Percentiles rank a stretch among this genome's conserved stretches.
Evolutionary conservation across 768 basidiomycete genomes (phyloP).

Genomic region (Tricholoma terreum): DNA sequence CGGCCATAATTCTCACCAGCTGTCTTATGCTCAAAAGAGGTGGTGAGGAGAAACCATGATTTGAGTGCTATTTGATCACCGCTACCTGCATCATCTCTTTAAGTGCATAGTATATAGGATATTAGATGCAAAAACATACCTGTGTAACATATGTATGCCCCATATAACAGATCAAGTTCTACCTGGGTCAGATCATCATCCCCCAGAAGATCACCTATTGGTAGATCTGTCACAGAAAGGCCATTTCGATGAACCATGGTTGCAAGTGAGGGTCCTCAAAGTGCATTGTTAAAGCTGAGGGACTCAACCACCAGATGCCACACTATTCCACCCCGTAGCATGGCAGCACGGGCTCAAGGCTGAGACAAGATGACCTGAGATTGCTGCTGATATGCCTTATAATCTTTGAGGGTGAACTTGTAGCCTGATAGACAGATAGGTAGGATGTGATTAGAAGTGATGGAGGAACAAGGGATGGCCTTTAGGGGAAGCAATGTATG

Average conservation of each 20-base stretch:
- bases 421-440: neutral
- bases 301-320: slow-evolving; percentile 6
- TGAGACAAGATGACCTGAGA: neutral
- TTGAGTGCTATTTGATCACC: neutral
- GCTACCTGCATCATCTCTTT: too few relatives aligned
- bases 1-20: too few relatives aligned
- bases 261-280: slow-evolving; percentile 14
- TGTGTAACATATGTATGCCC: too few relatives aligned
- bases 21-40: too few relatives aligned
- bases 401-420: slow-evolving; percentile 7
- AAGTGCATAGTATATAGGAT: too few relatives aligned
- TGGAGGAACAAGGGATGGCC: neutral
- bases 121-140: too few relatives aligned
- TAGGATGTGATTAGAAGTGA: neutral
- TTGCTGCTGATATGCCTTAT: slow-evolving; percentile 4
- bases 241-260: neutral
- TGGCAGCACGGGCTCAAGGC: slow-evolving; percentile 5
- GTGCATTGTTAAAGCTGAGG: slow-evolving; percentile 7
- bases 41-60: slow-evolving; percentile 21
- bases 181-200: slow-evolving; percentile 14
- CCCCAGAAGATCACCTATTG: slow-evolving; percentile 1
- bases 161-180: slow-evolving; percentile 14
- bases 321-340: too few relatives aligned
- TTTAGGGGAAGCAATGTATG: neutral
- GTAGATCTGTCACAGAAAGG: neutral